Base-by-base conservation (phyloP, 805 yeast species). In the Brettanomyces nanus region DNA sequence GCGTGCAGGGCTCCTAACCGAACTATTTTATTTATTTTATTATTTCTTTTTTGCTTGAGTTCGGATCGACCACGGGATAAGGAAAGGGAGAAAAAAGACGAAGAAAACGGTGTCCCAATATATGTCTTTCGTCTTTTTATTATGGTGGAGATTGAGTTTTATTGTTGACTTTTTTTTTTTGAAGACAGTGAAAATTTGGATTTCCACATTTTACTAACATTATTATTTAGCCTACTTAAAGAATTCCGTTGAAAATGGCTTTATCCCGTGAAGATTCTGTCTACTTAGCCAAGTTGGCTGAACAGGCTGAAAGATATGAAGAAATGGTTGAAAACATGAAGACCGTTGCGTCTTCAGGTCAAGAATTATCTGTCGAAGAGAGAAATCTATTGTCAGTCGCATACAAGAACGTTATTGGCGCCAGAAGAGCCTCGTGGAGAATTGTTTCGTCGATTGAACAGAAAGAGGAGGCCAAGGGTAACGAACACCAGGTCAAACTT, bases 381-480 rank as follows among this genome's bases (percentile, higher is more conserved):
- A 89, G 98, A 68, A 92, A 92, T 69, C 74, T 90, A 52, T 76
- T 90, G 56, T 86, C 96, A 25, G 97, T 92, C 54, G 98, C 98
- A 45, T 90, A 90, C 75, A 90, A 90, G 70, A 90, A 90, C 61
- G 97, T 90, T 41, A 90, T 90, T 66, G 98, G 98, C 61, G 95
- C 97, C 42, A 87, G 97, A 59, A 89, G 98, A 71, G 97, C 98
- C 42, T 86, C 96, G 33, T 92, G 97, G 97, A 84, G 98, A 77
- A 87, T 92, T 59, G 96, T 92, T 38, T 87, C 96, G 28, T 86
- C 97, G 34, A 90, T 90, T 57, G 98, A 90, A 68, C 97, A 90
- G 69, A 89, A 87, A 71, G 97, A 90, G 70, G 97, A 89, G 66
- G 82, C 87, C 53, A 89, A 89, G 71, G 96, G 95, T 61, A 85